Evolutionary conservation across 2,329 filamentous ascomycete genomes (phyloP), one percentile per base, ranked within the genome.

Genomic region (Emmonsia crescens): DNA sequence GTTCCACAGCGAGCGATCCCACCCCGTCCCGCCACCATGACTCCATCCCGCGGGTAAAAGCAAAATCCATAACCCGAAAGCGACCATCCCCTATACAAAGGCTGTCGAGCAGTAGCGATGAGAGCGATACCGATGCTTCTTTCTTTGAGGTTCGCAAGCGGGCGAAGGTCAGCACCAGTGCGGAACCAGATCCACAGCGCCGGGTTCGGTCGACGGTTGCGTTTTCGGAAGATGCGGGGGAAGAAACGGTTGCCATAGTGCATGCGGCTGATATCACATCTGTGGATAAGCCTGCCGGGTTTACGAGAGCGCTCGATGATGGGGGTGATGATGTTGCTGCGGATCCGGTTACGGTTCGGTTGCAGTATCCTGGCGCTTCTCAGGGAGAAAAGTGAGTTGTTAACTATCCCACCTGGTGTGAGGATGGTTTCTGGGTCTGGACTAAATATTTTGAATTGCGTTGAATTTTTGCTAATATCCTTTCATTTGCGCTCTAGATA

Each of bases 311-410:
- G 29, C 82, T 80, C 67, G 76, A 77, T 14, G 42, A 27, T 12
- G 77, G 74, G 49, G 73, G 72, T 54, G 72, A 73, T 14, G 10
- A 5, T 31, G n/a, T 3, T 29, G 36, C 36, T 27, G 36, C n/a
- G 5, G 74, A 77, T 56, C 73, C 78, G 24, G 70, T 73, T 33
- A 74, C 78, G 12, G 83, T 95, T 63, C 79, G 86, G 70, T 77
- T 97, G 67, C 89, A 94, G 73, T 97, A 97, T 74, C 93, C 94
- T 10, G 92, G 89, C 73, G 79, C 81, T 64, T 83, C 85, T 61
- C 80, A 81, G 57, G 82, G 83, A 60, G 89, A 94, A 75, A 84
- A 81, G 85, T 89, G 78, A 60, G 69, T 63, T 58, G 10, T 19
- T 40, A 8, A 36, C 10, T 55, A 9, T 38, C 19, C 19, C 42